Conservation (phyloP, 2,329 filamentous ascomycete species). For the Scytalidium sp. region DNA sequence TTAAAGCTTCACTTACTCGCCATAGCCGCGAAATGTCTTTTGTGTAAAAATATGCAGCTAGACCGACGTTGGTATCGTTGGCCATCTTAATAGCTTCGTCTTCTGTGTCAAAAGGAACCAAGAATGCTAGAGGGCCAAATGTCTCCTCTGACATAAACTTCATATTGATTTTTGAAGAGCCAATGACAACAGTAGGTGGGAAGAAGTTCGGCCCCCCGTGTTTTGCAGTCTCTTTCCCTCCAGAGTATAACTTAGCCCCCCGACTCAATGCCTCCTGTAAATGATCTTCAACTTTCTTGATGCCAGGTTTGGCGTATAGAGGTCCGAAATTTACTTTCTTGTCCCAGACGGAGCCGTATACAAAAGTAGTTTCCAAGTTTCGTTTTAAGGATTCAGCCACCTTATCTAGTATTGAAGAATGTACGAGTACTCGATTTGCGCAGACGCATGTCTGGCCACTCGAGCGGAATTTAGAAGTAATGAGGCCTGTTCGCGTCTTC, state of each 20-base stretch:
- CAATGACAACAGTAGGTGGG: constrained; percentile 1
- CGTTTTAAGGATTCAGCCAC: not conserved
- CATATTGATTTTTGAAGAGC: not conserved
- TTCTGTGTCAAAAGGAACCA: constrained; percentile 47
- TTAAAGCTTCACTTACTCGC: constrained; percentile 40
- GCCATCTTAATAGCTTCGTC: constrained; percentile 45
- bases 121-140: constrained; percentile 50
- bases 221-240: not conserved
- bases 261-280: constrained; percentile 60
- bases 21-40: constrained; percentile 37
- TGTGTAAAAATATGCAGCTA: constrained; percentile 48
- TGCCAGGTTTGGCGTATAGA: not conserved
- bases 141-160: constrained; percentile 39
- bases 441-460: constrained; percentile 92
- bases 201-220: not conserved
- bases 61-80: constrained; percentile 48
- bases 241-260: not conserved
- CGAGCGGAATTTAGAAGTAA: constrained; percentile 78
- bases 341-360: not conserved
- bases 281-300: constrained; percentile 46
- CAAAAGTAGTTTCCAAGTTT: not conserved
- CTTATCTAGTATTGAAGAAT: constrained; percentile 52
- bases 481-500: not conserved
- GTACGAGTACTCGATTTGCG: constrained; percentile 77
- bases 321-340: not conserved